Conservation (phyloP, 1,139 yeast genomes). For the Scheffersomyces cryptocercus region DNA sequence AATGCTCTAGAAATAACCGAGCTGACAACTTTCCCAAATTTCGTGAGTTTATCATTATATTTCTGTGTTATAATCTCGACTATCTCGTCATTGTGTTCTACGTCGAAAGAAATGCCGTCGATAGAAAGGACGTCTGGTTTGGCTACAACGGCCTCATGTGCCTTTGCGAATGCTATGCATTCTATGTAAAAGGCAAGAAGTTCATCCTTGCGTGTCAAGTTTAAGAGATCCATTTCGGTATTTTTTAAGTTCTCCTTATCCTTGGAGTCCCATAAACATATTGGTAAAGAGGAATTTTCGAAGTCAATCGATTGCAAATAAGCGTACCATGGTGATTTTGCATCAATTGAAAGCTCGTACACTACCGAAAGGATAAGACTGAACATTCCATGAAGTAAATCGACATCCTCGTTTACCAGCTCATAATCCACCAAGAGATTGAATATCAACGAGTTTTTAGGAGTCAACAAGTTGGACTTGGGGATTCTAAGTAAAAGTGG, state of each 20-base stretch:
- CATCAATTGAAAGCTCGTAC: constrained; percentile 58
- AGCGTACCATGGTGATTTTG: constrained; percentile 72
- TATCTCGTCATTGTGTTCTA: constrained; percentile 5
- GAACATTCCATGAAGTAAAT: constrained; percentile 53
- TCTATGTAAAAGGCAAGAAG: constrained; percentile 54
- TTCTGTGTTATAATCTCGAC: constrained; percentile 8
- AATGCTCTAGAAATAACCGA: constrained; percentile 78
- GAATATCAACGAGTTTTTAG: constrained; percentile 64
- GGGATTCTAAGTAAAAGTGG: constrained; percentile 46
- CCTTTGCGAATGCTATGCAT: constrained; percentile 51
- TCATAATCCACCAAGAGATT: constrained; percentile 64
- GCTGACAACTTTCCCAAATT: constrained; percentile 54
- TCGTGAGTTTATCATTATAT: constrained; percentile 24
- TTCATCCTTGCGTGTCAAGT: constrained; percentile 62
- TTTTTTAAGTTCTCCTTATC: constrained; percentile 54
- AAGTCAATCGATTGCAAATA: constrained; percentile 61
- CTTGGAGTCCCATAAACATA: constrained; percentile 63
- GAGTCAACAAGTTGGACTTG: constrained; percentile 54
- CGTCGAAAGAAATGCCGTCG: constrained; percentile 5
- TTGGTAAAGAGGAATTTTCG: constrained; percentile 44
- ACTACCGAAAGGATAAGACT: constrained; percentile 69
- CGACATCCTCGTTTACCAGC: constrained; percentile 27
- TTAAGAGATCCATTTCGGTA: constrained; percentile 68
- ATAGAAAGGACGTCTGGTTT: constrained; percentile 41
- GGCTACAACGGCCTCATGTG: constrained; percentile 23